Evolutionary conservation across 495 filamentous ascomycete genomes (phyloP).

Genomic region (Cercophora samala): DNA sequence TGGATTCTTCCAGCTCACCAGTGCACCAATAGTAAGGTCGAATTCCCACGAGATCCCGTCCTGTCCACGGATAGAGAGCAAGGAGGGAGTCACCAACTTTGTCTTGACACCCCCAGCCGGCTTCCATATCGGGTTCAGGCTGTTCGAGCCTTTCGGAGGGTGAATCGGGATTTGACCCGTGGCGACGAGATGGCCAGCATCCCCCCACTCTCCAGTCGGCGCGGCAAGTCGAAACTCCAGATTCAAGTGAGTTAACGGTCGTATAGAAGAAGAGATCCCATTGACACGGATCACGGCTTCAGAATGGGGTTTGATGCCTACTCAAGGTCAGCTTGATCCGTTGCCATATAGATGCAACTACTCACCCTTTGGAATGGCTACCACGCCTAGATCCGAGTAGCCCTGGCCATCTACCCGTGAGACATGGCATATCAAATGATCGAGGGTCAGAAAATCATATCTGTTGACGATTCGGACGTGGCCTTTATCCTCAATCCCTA

Average conservation of each 20-base stretch:
- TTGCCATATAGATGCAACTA: neutral
- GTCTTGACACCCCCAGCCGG: neutral
- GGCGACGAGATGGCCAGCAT: conserved; percentile 47
- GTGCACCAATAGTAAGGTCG: conserved; percentile 38
- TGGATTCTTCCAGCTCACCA: conserved; percentile 37
- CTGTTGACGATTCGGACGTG: conserved; percentile 49
- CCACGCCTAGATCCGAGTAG: conserved; percentile 23
- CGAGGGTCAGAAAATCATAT: conserved; percentile 52
- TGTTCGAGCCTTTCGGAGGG: conserved; percentile 14
- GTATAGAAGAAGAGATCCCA: conserved; percentile 17
- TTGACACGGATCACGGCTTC: conserved; percentile 34
- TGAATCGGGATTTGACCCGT: conserved; percentile 49
- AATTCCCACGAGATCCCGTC: conserved; percentile 41
- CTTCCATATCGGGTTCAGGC: neutral
- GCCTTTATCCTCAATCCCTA: conserved; percentile 28
- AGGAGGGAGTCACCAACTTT: neutral
- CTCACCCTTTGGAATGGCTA: conserved; percentile 38
- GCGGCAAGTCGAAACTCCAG: conserved; percentile 43
- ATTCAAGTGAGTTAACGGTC: conserved; percentile 42
- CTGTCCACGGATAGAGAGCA: conserved; percentile 31
- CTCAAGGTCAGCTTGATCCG: neutral
- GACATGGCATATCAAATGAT: conserved; percentile 48
- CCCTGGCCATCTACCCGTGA: conserved; percentile 38
- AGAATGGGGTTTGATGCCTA: conserved; percentile 36
- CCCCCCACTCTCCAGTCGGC: conserved; percentile 42